A percentile compares a stretch with the other conserved stretches of the same genome.
Conservation (phyloP, 768 basidiomycete genomes). For the Rickenella mellea region DNA sequence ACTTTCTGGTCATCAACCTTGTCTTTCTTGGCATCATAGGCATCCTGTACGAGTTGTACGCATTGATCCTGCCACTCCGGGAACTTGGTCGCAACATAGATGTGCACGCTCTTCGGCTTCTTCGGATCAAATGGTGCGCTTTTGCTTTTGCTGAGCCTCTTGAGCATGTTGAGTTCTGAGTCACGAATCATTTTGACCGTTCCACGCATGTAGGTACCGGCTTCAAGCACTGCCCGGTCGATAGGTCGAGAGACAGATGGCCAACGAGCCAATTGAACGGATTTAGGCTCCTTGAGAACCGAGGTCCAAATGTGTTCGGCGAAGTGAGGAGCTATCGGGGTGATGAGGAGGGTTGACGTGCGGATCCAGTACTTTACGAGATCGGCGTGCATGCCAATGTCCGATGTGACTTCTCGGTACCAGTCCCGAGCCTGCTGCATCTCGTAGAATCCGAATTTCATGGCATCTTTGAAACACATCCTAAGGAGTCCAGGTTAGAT, state of each 20-base stretch:
- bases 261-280: conserved; percentile 80
- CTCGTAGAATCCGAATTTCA: conserved; percentile 95
- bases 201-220: conserved; percentile 77
- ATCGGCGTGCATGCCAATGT: conserved; percentile 86
- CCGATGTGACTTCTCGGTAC: conserved; percentile 88
- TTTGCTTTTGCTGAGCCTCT: conserved; percentile 74
- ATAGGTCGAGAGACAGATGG: conserved; percentile 55
- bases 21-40: conserved; percentile 46
- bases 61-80: conserved; percentile 90
- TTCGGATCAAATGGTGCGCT: conserved; percentile 71
- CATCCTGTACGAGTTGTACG: conserved; percentile 63
- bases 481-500: conserved; percentile 28
- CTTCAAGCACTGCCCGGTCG: conserved; percentile 60
- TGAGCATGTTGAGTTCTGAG: conserved; percentile 69
- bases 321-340: conserved; percentile 89
- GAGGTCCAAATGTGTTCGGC: conserved; percentile 83
- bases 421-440: conserved; percentile 87
- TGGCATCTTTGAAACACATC: conserved; percentile 89
- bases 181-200: conserved; percentile 90
- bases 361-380: conserved; percentile 83
- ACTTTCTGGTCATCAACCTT: conserved; percentile 80
- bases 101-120: conserved; percentile 71
- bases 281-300: conserved; percentile 62
- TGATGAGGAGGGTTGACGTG: conserved; percentile 65
- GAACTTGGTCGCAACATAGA: conserved; percentile 88